phyloP scores from a whole-genome alignment of 2,329 filamentous ascomycete genomes.

The Periglandula ipomoeae region DNA sequence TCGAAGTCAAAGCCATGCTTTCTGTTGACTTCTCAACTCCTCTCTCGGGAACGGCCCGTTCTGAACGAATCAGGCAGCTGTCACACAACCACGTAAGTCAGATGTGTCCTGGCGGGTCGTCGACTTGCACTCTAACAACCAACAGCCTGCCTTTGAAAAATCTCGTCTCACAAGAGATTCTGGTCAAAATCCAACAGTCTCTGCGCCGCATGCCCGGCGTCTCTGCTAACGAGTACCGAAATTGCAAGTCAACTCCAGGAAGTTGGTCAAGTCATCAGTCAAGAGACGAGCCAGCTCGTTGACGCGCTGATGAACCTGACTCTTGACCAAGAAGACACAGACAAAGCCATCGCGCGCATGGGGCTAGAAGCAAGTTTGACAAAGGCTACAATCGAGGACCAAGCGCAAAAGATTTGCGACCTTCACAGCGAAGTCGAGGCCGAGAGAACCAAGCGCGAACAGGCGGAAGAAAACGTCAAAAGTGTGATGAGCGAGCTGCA shows the following conservation, averaged over 20 bases:
- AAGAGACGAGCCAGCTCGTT: constrained; percentile 29
- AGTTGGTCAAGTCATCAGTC: constrained; percentile 27
- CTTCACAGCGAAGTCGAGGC: constrained; percentile 21
- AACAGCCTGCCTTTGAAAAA: constrained; percentile 26
- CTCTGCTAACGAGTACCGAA: constrained; percentile 23
- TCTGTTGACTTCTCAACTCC: constrained; percentile 31
- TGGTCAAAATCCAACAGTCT: constrained; percentile 28
- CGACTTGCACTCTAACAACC: neutral
- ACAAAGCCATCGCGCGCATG: constrained; percentile 28
- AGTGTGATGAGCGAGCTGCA: constrained; percentile 14
- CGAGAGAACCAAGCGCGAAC: constrained; percentile 22
- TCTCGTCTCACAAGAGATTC: constrained; percentile 25
- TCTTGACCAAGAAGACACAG: constrained; percentile 29
- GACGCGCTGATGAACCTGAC: constrained; percentile 27
- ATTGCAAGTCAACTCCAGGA: constrained; percentile 26
- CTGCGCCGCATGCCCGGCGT: constrained; percentile 31
- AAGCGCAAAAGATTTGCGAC: constrained; percentile 21
- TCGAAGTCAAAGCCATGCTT: constrained; percentile 18
- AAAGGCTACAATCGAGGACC: constrained; percentile 25
- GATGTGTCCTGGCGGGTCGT: neutral
- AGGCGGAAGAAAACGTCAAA: constrained; percentile 18
- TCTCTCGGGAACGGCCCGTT: constrained; percentile 25
- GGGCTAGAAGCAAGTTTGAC: constrained; percentile 28
- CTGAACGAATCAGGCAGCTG: constrained; percentile 28
- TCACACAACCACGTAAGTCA: constrained; percentile 28